Evolutionary conservation across 2,329 filamentous ascomycete genomes (phyloP), one percentile per base, ranked within the genome.

Genomic region (Colletotrichum cereale): DNA sequence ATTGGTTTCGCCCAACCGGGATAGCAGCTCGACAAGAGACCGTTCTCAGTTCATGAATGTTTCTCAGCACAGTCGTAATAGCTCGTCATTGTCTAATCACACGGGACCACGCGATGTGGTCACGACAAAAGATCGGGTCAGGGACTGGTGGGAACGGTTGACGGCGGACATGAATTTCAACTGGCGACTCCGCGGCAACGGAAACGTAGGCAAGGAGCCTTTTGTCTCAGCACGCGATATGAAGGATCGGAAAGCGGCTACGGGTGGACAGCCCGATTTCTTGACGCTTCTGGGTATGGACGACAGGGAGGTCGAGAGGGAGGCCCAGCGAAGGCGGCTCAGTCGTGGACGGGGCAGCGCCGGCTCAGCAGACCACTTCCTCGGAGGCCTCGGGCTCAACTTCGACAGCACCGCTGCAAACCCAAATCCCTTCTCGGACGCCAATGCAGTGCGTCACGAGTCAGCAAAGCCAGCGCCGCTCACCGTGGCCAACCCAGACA

Each of bases 341-440:
- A 79, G 76, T 69, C 63, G 77, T 63, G 75, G 76, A 58, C 77
- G 77, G 61, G 77, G 76, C 55, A 83, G 81, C 62, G 77, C 79
- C 21, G 79, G 80, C 24, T 79, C 79, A 1, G 77, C 75, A 42
- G 79, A 81, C n/a, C 79, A 82, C 55, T 83, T 85, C 76, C 78
- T 85, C 6, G 80, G 82, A 16, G 79, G 78, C 2, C 78, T 86
- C 6, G 79, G 77, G 31, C 76, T 85, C 47, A 79, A 80, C 70
- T 79, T 84, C 40, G 78, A 81, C 42, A 75, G 72, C 29, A 73
- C 75, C 5, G 75, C 79, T 36, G 55, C 71, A 16, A 76, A 87
- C 73, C 86, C 71, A 11, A 76, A 87, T 72, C 86, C 86, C 3
- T 88, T 88, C 75, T 84, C 84, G 18, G 87, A 89, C 74, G 75